Evolutionary conservation across 1,284 basidiomycete species (phyloP).

Genomic region (Pseudozyma sp.): DNA sequence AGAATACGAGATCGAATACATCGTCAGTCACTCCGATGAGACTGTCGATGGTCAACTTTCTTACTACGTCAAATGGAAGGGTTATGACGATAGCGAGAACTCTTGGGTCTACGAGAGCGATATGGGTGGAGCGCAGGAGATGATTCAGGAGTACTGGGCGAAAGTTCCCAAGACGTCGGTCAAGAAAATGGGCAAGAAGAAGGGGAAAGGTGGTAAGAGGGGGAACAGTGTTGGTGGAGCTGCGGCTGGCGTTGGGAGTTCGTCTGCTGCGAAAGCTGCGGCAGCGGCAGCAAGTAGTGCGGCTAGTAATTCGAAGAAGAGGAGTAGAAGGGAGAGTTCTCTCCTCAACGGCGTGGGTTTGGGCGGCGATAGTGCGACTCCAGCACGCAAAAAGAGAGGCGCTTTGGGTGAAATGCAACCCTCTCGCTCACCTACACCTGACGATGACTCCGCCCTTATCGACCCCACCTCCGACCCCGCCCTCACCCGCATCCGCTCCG

Average conservation of each 20-base stretch:
- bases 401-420: slow-evolving; percentile 4
- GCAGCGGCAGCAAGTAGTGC: not conserved
- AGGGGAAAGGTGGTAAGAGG: slow-evolving; percentile 34
- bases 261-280: slow-evolving; percentile 1
- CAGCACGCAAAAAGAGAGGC: not conserved
- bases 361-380: not conserved
- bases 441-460: slow-evolving; percentile 11
- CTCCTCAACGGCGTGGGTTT: not conserved
- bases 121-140: slow-evolving; percentile 51
- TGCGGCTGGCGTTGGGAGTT: not conserved
- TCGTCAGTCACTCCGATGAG: slow-evolving; percentile 38
- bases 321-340: slow-evolving; percentile 1
- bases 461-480: slow-evolving; percentile 8
- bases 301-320: not conserved
- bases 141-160: slow-evolving; percentile 48
- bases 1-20: slow-evolving; percentile 58
- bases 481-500: slow-evolving; percentile 25
- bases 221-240: slow-evolving; percentile 2
- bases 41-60: slow-evolving; percentile 41
- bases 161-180: slow-evolving; percentile 20
- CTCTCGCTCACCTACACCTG: slow-evolving; percentile 15
- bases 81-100: slow-evolving; percentile 50
- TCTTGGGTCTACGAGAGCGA: slow-evolving; percentile 56
- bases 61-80: slow-evolving; percentile 62
- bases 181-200: slow-evolving; percentile 31